phyloP scores from a whole-genome alignment of 371 early-diverging fungal genomes.

The Mucor racemosus region DNA sequence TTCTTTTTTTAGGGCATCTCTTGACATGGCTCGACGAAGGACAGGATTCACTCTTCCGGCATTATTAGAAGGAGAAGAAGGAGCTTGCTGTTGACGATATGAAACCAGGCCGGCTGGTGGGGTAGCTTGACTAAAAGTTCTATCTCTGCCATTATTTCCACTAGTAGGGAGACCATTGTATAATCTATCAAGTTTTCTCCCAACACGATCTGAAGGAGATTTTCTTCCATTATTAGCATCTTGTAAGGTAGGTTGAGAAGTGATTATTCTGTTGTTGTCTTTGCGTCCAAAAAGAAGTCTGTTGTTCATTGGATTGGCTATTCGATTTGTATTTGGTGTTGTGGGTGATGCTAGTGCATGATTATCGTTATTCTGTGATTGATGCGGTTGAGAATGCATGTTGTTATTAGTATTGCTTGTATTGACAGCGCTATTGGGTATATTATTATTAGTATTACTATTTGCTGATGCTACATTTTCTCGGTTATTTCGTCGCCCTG shows the following conservation, averaged over 20 bases:
- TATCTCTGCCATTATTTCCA: slow-evolving; percentile 8
- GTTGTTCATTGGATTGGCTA: background rate
- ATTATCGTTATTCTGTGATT: slow-evolving; percentile 4
- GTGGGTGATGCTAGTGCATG: background rate
- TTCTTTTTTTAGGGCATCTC: slow-evolving; percentile 31
- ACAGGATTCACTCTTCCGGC: slow-evolving; percentile 24
- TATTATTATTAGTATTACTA: background rate
- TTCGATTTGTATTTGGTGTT: background rate
- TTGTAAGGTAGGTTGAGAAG: background rate
- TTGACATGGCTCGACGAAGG: slow-evolving; percentile 38
- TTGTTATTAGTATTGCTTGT: background rate
- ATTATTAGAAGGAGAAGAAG: background rate
- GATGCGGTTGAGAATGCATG: background rate
- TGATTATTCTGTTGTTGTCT: background rate
- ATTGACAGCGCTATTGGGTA: slow-evolving; percentile 5
- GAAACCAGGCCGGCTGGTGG: background rate
- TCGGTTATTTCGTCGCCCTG: slow-evolving; percentile 9
- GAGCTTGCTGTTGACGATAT: slow-evolving; percentile 9
- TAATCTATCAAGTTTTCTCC: slow-evolving; percentile 38
- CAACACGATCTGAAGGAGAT: slow-evolving; percentile 19
- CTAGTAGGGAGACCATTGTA: slow-evolving; percentile 45
- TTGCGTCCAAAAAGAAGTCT: background rate
- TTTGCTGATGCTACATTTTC: background rate
- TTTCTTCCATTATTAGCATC: slow-evolving; percentile 14
- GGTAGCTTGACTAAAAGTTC: slow-evolving; percentile 10